Conservation (phyloP, 192 early-diverging fungal genomes). For the Globomyces pollinis-pini region DNA sequence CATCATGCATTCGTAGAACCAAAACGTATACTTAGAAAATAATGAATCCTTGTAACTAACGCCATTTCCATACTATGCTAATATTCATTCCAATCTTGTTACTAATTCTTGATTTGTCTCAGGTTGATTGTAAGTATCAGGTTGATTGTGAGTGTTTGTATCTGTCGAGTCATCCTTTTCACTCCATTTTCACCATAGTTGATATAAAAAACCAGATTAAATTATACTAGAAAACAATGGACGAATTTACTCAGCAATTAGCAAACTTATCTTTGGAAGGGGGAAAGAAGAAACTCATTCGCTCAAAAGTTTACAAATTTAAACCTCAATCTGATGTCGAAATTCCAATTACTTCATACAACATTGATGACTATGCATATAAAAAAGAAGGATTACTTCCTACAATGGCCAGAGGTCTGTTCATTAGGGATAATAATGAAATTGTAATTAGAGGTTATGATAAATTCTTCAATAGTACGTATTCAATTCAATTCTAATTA, state of each 20-base stretch:
- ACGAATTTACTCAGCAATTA: neutral
- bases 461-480: constrained; percentile 87
- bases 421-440: constrained; percentile 26
- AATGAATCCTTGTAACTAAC: too few relatives aligned
- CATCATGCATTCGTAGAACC: too few relatives aligned
- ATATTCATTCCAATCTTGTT: too few relatives aligned
- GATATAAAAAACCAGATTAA: too few relatives aligned
- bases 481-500: neutral
- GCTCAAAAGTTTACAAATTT: neutral
- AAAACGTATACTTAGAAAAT: too few relatives aligned
- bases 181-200: too few relatives aligned
- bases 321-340: neutral
- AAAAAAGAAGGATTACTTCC: constrained; percentile 58
- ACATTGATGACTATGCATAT: constrained; percentile 4
- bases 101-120: too few relatives aligned
- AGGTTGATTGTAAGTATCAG: too few relatives aligned
- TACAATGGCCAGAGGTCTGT: constrained; percentile 74
- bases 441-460: constrained; percentile 89
- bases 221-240: too few relatives aligned
- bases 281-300: neutral
- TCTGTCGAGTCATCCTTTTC: too few relatives aligned
- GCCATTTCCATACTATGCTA: too few relatives aligned
- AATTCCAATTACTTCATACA: neutral
- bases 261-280: neutral
- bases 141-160: too few relatives aligned